Evolutionary conservation across 768 basidiomycete species (phyloP).

Genomic region (Lyophyllum atratum): DNA sequence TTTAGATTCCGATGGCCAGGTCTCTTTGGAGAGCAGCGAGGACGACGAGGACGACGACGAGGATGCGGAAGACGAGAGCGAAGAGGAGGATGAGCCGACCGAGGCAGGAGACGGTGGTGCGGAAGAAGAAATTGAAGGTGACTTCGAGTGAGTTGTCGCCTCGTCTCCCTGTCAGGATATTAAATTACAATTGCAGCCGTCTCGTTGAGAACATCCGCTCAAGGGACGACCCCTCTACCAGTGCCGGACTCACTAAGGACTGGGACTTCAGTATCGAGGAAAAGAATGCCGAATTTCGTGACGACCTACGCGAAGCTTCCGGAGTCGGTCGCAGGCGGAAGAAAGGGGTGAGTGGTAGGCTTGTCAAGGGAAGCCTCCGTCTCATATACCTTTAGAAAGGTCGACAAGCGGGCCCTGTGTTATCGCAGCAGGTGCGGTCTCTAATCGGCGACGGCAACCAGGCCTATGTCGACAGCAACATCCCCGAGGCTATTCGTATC

Average conservation of each 20-base stretch:
- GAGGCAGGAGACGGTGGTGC: constrained; percentile 29
- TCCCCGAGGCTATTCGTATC: constrained; percentile 68
- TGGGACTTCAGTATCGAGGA: constrained; percentile 79
- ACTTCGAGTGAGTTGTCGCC: constrained; percentile 49
- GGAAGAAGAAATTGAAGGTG: constrained; percentile 56
- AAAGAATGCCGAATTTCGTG: constrained; percentile 70
- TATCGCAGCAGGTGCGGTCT: too few relatives aligned
- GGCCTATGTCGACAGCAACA: constrained; percentile 76
- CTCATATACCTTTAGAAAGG: constrained; percentile 37
- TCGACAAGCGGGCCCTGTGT: constrained; percentile 46
- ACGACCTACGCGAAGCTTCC: constrained; percentile 73
- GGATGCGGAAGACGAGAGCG: constrained; percentile 16
- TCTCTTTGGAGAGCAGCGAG: constrained; percentile 10
- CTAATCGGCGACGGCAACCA: constrained; percentile 88
- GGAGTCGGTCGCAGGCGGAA: constrained; percentile 62
- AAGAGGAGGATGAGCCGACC: constrained; percentile 16
- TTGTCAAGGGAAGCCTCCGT: neutral
- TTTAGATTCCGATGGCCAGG: constrained; percentile 11
- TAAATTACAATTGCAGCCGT: constrained; percentile 42
- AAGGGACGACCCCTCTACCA: constrained; percentile 43
- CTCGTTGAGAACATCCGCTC: constrained; percentile 69
- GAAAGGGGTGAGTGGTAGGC: constrained; percentile 39
- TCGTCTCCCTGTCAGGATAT: neutral
- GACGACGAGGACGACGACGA: constrained; percentile 11
- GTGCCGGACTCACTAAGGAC: constrained; percentile 53